A percentile compares a stretch with the other conserved stretches of the same genome.
These are phyloP conservation scores for Hypomyces perniciosus DNA, from an alignment of 2,329 filamentous ascomycete genomes.

Conservation along the genomic window DNA sequence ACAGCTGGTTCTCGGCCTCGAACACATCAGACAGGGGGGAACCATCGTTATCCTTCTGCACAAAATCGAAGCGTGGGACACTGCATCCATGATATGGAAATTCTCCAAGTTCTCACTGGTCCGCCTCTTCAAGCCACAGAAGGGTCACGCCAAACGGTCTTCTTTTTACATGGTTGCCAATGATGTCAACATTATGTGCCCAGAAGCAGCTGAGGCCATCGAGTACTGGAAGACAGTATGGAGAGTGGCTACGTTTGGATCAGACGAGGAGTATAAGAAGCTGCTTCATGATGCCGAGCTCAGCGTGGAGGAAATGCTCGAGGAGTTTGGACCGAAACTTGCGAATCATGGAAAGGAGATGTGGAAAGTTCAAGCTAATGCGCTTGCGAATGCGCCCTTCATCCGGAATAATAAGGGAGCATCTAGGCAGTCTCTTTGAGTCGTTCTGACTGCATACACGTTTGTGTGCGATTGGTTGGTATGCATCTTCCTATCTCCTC, in stretches of 20 bases:
- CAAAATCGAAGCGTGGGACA: slow-evolving; percentile 37
- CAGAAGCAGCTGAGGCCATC: slow-evolving; percentile 31
- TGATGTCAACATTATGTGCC: slow-evolving; percentile 23
- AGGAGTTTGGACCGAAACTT: slow-evolving; percentile 31
- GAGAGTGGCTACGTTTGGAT: slow-evolving; percentile 29
- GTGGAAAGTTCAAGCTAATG: slow-evolving; percentile 32
- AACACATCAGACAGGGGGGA: slow-evolving; percentile 39
- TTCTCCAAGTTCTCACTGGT: slow-evolving; percentile 39
- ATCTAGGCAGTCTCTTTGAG: no score
- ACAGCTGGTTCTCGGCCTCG: slow-evolving; percentile 41
- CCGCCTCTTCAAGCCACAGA: slow-evolving; percentile 38
- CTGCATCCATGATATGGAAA: slow-evolving; percentile 29
- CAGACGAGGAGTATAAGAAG: slow-evolving; percentile 19
- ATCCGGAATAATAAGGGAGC: no score
- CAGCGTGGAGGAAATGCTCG: slow-evolving; percentile 21
- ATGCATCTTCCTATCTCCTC: no score
- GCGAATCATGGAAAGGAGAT: slow-evolving; percentile 23
- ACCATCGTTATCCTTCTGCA: slow-evolving; percentile 47
- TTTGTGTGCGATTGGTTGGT: no score
- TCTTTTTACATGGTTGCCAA: slow-evolving; percentile 50
- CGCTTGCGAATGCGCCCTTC: slow-evolving; percentile 17
- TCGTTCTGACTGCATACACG: no score
- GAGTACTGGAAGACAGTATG: slow-evolving; percentile 36
- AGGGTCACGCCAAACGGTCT: slow-evolving; percentile 34
- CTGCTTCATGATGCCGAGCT: slow-evolving; percentile 1